Evolutionary conservation across 306 rosid genomes (phyloP), one percentile per base, ranked within the genome.

Genomic region (Rubus parviflorus): DNA sequence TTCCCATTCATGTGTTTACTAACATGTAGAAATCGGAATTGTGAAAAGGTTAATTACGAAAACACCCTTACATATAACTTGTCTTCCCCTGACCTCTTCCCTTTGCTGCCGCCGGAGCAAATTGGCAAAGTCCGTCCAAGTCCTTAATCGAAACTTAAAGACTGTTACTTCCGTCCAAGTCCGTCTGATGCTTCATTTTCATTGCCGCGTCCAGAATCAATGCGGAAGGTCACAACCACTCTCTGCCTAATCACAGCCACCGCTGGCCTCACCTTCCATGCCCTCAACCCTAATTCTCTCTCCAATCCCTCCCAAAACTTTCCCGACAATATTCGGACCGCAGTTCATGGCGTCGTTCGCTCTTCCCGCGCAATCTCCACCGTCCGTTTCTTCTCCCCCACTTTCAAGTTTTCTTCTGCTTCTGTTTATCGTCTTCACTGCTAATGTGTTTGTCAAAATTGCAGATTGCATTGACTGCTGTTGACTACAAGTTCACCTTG

Each of bases 361-460:
- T 89, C 94, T 62, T 78, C 89, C 62, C 93, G 96, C 53, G 96
- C 98, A 43, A 81, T 89, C 87, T 81, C 88, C 73, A 35, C 90
- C 3, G 98, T 86, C 79, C 58, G 83, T 83, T 57, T 74, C 77
- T 6, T 75, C 54, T 68, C 41, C 63, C 66, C 61, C 67, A 57
- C 30, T 1, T 60, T 64, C 6, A 13, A 20, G 13, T 12, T 65
- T 3, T 12, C 12, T 68, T 35, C n/a, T 68, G 37, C 22, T n/a
- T 46, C 19, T n/a, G 8, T 2, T 42, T 52, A 46, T 30, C 30
- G 9, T 40, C 2, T 4, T 72, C 38, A n/a, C 67, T 49, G 30
- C n/a, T 40, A 65, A 56, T 22, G 43, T 45, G 68, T 73, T 52
- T 15, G 8, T 2, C 16, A 35, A 38, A 38, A 4, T 79, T 58